Base-by-base conservation (phyloP, 352 stramenopile genomes). In the Phytophthora lateralis region DNA sequence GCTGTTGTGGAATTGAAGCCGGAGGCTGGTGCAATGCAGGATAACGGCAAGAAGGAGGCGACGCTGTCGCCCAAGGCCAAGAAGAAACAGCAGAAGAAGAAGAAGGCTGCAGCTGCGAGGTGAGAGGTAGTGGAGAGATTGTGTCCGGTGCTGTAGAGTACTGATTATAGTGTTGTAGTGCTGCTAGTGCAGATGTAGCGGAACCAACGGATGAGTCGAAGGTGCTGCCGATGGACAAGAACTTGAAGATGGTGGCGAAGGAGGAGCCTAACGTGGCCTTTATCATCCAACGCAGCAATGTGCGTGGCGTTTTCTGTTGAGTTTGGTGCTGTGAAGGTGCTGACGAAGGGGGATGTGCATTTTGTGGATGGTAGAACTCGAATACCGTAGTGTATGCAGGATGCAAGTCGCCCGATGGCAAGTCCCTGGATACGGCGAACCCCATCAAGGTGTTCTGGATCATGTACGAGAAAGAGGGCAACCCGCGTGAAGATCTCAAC, bases 221-320 rank as follows among this genome's bases (percentile, higher is more conserved):
- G 12, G 38, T 63, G 41, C 60, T 91, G 35, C 82, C 81, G 2
- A 87, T 88, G 78, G 83, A 91, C 65, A 69, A 86, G 38, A 69
- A 88, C 18, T 68, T 94, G 11, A 49, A 64, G 38, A 90, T 85
- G 56, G 78, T 94, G 43, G 71, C 73, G 12, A 88, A 88, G 39
- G 73, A 83, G 18, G 86, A 95, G 46, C 80, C 82, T 7, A 82
- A 93, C 53, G 81, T 91, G 32, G 82, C 80, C 8, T 93, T 95
- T 44, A 92, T 95, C 55, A 95, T 95, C 66, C 86, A 95, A 63
- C 86, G 86, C 45, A 93, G 84, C 73, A 93, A 83, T 62, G 84
- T 93, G 47, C 52, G 82, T 71, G 11, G 18, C 27, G 39, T 15
- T 45, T 39, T 43, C 17, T 15, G 11, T 24, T 15, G 18, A 8